These are phyloP conservation scores for Pezicula neosporulosa DNA, from an alignment of 2,329 filamentous ascomycete genomes.

Conservation along the genomic window DNA sequence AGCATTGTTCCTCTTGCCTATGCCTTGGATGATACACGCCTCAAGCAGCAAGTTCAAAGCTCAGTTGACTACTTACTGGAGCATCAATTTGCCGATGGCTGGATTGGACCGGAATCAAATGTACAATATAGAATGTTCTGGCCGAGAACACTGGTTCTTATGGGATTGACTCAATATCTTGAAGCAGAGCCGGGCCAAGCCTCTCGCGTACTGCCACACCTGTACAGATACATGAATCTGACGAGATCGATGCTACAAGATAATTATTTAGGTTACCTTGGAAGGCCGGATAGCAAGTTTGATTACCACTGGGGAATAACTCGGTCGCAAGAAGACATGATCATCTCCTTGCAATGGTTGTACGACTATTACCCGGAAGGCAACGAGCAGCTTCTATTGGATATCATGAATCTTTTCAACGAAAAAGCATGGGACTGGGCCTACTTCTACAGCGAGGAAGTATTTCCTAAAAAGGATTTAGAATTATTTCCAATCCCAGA, in stretches of 20 bases:
- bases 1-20: conserved; percentile 54
- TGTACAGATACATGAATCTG: conserved; percentile 39
- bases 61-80: conserved; percentile 44
- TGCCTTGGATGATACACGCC: conserved; percentile 39
- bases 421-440: conserved; percentile 18
- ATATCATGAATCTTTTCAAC: conserved; percentile 25
- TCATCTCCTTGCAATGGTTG: conserved; percentile 34
- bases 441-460: conserved; percentile 14
- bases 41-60: conserved; percentile 45
- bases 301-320: conserved; percentile 21
- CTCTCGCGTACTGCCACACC: background rate
- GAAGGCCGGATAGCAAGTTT: conserved; percentile 37
- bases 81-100: conserved; percentile 49
- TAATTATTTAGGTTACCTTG: conserved; percentile 47
- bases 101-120: conserved; percentile 50
- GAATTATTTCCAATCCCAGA: conserved; percentile 3
- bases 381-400: conserved; percentile 23
- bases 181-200: conserved; percentile 35
- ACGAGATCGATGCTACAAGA: conserved; percentile 52
- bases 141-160: conserved; percentile 4
- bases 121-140: conserved; percentile 23
- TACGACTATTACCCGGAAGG: conserved; percentile 25
- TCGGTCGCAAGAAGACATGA: conserved; percentile 19
- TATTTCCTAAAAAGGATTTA: conserved; percentile 12
- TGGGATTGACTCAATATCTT: conserved; percentile 26